Base-by-base conservation (phyloP, 2,329 filamentous ascomycete species). In the Verticillium dahliae region DNA sequence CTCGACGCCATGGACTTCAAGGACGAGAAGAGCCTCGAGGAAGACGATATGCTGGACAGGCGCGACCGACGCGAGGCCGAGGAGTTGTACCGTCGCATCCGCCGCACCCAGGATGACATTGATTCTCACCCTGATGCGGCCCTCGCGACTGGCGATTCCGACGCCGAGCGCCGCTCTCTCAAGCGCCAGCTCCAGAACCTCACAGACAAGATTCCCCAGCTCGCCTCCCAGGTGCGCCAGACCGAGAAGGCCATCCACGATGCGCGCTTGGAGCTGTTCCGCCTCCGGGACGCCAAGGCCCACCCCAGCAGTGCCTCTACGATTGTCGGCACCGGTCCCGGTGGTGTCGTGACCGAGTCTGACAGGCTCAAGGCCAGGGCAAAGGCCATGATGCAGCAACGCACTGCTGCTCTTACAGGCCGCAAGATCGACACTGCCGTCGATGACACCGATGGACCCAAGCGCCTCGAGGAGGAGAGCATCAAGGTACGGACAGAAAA, bases 371-470 rank as follows among this genome's bases (percentile, higher is more conserved):
- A 97, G 79, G 95, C 95, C 39, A 87, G 93, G 67, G 94, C 95
- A 37, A 96, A 93, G 77, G 94, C 94, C 45, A 96, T 97, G 87
- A 99, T 99, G 95, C 94, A 98, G 77, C 93, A 97, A 70, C 90
- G 95, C 63, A 93, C 95, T 67, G 95, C 95, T 61, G 94, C 95
- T 18, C 79, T 99, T 65, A 92, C 92, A 27, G 95, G 95, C 62
- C 92, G 89, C 74, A 92, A 93, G 71, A 79, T 89, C 56, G 87
- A 91, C 41, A 74, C 80, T 2, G 80, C 78, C 56, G 84, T 88
- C 63, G 91, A 96, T 66, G 89, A 93, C 65, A 82, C 84, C 33
- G 91, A 90, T 65, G 91, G 91, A 3, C 88, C 92, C 56, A 90
- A 92, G 76, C 87, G 95, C 38, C 76, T 98, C 15, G 95, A 98